Percentiles rank a stretch among this genome's conserved stretches.
Conservation (phyloP, 1,284 basidiomycete genomes). For the Fistulinella staudtii region DNA sequence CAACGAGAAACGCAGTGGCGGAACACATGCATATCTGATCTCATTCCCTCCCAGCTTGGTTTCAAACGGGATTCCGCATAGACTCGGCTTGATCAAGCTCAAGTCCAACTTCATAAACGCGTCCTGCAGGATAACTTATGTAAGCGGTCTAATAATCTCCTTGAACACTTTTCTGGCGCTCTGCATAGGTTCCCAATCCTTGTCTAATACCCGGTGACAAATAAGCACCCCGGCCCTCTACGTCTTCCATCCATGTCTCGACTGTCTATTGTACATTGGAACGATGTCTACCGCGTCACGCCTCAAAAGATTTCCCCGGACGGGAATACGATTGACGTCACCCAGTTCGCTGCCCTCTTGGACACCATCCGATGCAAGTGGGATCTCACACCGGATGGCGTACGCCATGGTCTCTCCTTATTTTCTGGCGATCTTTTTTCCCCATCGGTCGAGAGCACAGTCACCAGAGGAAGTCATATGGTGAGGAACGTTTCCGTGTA, state of each 20-base stretch:
- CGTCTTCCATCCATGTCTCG: conserved; percentile 20
- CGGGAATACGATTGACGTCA: conserved; percentile 66
- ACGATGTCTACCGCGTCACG: conserved; percentile 73
- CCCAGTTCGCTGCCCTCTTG: conserved; percentile 65
- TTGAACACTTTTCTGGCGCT: too few species aligned
- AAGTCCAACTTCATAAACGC: too few species aligned
- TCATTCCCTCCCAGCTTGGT: too few species aligned
- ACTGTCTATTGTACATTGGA: conserved; percentile 54
- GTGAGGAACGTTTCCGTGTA: conserved; percentile 39
- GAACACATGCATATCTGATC: too few species aligned
- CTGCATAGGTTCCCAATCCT: too few species aligned
- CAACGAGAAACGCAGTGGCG: too few species aligned
- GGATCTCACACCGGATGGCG: conserved; percentile 45
- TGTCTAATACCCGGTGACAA: conserved; percentile 4
- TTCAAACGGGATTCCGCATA: too few species aligned
- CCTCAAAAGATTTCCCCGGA: conserved; percentile 60
- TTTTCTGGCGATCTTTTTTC: conserved; percentile 90
- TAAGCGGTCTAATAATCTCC: too few species aligned
- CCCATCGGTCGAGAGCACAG: conserved; percentile 81
- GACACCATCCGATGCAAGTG: conserved; percentile 56
- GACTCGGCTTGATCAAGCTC: too few species aligned
- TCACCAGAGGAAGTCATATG: conserved; percentile 92
- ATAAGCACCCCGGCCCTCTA: conserved; percentile 2
- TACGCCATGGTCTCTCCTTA: conserved; percentile 70
- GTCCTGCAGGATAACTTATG: too few species aligned